Evolutionary conservation across 768 basidiomycete species (phyloP), one percentile per base, ranked within the genome.

Genomic region (Phylloporus scabripes): DNA sequence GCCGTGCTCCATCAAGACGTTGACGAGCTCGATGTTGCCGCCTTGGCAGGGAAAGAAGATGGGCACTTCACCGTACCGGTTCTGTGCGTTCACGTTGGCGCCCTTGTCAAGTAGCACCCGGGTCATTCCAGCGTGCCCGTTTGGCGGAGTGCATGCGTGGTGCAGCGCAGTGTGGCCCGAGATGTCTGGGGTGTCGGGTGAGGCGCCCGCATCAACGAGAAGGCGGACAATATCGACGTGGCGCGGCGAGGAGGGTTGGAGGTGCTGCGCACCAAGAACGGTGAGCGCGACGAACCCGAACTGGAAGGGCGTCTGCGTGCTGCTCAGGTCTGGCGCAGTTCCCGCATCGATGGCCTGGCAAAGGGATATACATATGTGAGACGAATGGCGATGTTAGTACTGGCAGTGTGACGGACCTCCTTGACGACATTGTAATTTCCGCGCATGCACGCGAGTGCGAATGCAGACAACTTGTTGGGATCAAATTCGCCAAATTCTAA

Each of bases 161-260:
- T 76, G 71, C 4, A 81, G 69, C 1, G 81, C 74, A 1, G 77
- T 80, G 61, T 67, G 67, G 4, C 77, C 77, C 9, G 61, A 67
- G 38, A 81, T 72, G 49, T 80, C 80, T 2, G 62, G 61, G 1
- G 69, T 18, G 43, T 79, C 66, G 4, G 68, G 59, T 3, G 75
- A 65, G 0, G 72, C 64, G 11, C 78, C 77, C 0, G 59, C 51
- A 0, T 68, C 58, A 33, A 80, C 62, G 20, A 82, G 71, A 42
- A 65, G 70, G 32, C 62, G 57, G 45, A 81, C 63, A 12, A 69
- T 61, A 5, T 70, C 73, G 15, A 58, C 34, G 49, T 74, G 67
- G 39, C 61, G 55, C 32, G 55, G 51, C 5, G 61, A 36, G 5
- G 33, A 12, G 17, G 56, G 44, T 4, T 15, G 17, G 34, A 74